Conservation (phyloP, 2,329 filamentous ascomycete species). For the Diplocarpon mali region DNA sequence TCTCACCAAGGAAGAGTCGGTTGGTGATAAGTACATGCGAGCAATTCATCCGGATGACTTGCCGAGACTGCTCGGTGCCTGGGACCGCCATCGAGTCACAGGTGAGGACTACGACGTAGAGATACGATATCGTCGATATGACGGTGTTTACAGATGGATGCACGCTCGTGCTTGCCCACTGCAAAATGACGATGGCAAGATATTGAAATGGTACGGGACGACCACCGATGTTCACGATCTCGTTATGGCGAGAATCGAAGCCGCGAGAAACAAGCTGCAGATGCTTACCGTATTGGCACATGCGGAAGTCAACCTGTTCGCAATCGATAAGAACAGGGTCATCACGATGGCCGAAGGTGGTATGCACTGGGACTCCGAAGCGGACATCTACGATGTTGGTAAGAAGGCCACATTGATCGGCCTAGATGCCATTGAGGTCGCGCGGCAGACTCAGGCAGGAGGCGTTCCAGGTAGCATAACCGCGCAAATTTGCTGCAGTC, state of each 20-base stretch:
- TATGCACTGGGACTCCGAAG: conserved; percentile 9
- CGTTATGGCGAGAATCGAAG: conserved; percentile 17
- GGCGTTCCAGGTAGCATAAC: conserved; percentile 9
- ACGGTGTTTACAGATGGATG: conserved; percentile 22
- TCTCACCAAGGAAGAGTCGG: conserved; percentile 11
- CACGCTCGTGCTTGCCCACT: conserved; percentile 15
- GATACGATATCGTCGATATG: conserved; percentile 16
- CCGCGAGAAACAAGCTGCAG: conserved; percentile 17
- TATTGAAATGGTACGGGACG: conserved; percentile 22
- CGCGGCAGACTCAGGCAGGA: conserved; percentile 6
- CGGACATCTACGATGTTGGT: not conserved
- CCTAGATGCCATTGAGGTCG: conserved; percentile 10
- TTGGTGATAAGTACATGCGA: conserved; percentile 7
- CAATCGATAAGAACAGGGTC: conserved; percentile 11
- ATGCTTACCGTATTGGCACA: conserved; percentile 19
- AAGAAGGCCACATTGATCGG: conserved; percentile 11
- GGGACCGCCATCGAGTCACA: conserved; percentile 2
- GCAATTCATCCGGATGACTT: conserved; percentile 16
- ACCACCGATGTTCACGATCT: conserved; percentile 20
- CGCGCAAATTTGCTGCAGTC: not conserved
- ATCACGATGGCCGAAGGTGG: conserved; percentile 17
- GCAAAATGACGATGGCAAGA: conserved; percentile 6
- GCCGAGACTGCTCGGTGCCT: conserved; percentile 5
- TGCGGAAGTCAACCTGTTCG: conserved; percentile 19
- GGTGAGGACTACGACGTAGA: conserved; percentile 13